Conservation (phyloP, 2,329 filamentous ascomycete species). For the Metarhizium robertsii region DNA sequence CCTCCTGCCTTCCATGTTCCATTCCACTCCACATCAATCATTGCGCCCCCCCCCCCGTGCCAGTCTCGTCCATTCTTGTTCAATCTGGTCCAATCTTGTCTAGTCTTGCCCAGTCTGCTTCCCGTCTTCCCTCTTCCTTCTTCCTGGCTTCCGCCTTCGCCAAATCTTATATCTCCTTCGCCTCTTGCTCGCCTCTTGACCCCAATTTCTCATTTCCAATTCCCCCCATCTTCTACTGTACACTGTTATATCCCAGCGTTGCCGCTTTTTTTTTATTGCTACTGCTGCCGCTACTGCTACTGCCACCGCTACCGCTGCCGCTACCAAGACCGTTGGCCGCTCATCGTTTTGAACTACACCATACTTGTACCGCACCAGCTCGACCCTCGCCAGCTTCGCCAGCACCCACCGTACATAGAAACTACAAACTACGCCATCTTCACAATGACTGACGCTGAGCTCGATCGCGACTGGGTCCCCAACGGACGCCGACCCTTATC, state of each 20-base stretch:
- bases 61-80: too few species aligned
- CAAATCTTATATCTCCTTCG: slow-evolving; percentile 5
- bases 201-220: background rate
- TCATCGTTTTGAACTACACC: background rate
- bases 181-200: background rate
- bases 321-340: background rate
- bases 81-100: too few species aligned
- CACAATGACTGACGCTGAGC: slow-evolving; percentile 53
- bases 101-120: background rate
- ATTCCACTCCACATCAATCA: too few species aligned
- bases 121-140: background rate
- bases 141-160: slow-evolving; percentile 3
- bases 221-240: background rate
- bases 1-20: too few species aligned
- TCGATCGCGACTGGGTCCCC: slow-evolving; percentile 73
- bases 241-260: background rate
- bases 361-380: background rate
- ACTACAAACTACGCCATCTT: slow-evolving; percentile 7
- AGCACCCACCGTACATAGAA: background rate
- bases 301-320: background rate
- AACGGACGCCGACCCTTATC: slow-evolving; percentile 71
- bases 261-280: background rate
- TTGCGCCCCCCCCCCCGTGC: too few species aligned
- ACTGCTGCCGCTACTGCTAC: background rate
- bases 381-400: too few species aligned